These are phyloP conservation scores for Brettanomyces custersianus DNA, from an alignment of 805 yeast genomes.

Conservation along the genomic window DNA sequence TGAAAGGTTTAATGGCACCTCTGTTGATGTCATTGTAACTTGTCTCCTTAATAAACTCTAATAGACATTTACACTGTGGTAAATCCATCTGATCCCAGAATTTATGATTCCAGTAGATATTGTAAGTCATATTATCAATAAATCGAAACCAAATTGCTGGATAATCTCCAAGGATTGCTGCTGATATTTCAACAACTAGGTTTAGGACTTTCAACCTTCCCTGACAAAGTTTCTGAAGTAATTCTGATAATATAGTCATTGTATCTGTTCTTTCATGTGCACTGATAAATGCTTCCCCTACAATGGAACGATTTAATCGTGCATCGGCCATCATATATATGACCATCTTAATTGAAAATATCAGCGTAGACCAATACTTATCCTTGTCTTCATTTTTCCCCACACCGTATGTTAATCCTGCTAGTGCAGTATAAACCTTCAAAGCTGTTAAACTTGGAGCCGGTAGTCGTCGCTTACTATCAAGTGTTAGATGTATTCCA, in stretches of 20 bases:
- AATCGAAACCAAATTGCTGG: constrained; percentile 6
- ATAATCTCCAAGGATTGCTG: not conserved
- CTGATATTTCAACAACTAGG: no score
- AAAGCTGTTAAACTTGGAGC: not conserved
- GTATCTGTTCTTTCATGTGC: no score
- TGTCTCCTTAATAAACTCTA: not conserved
- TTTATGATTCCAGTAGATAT: not conserved
- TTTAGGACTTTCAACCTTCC: no score
- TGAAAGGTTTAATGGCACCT: not conserved
- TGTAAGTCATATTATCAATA: constrained; percentile 6
- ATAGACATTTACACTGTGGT: no score
- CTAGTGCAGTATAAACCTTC: not conserved
- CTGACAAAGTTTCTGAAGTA: no score
- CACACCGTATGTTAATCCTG: not conserved
- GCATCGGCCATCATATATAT: not conserved
- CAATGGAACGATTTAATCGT: not conserved
- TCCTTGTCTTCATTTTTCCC: no score
- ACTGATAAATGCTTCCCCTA: not conserved
- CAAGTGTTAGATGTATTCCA: not conserved
- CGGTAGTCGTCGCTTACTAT: not conserved
- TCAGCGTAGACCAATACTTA: no score
- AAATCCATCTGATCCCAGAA: no score
- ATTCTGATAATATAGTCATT: no score
- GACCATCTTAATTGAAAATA: no score
- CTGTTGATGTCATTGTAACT: not conserved